These are phyloP conservation scores for Colletotrichum tanaceti DNA, from an alignment of 2,329 filamentous ascomycete species.

Conservation along the genomic window DNA sequence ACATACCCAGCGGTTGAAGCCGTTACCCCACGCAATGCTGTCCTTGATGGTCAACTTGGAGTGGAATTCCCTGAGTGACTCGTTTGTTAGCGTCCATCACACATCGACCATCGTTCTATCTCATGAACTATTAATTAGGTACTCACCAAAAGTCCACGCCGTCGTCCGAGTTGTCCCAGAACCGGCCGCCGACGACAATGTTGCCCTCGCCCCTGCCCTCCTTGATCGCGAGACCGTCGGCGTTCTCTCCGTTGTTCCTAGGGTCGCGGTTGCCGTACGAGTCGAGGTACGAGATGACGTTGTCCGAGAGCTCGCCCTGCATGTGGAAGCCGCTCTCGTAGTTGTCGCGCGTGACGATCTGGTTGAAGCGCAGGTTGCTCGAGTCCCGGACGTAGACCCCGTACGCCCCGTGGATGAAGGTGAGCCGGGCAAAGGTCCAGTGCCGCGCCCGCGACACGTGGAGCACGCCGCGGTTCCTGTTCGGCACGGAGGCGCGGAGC, in stretches of 20 bases:
- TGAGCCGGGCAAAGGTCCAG: slow-evolving; percentile 53
- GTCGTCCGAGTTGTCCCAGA: slow-evolving; percentile 61
- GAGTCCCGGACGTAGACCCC: slow-evolving; percentile 51
- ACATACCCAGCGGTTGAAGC: slow-evolving; percentile 58
- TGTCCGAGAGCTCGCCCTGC: slow-evolving; percentile 44
- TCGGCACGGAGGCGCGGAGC: slow-evolving; percentile 53
- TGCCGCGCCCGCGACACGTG: slow-evolving; percentile 54
- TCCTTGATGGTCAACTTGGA: slow-evolving; percentile 57
- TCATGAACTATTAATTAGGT: too few relatives aligned
- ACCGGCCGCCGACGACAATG: slow-evolving; percentile 52
- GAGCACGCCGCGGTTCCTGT: slow-evolving; percentile 57
- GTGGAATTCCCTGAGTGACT: slow-evolving; percentile 45
- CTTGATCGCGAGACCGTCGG: slow-evolving; percentile 58
- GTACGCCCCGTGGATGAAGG: slow-evolving; percentile 51
- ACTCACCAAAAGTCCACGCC: slow-evolving; percentile 55
- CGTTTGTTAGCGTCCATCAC: neutral
- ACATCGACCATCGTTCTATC: too few relatives aligned
- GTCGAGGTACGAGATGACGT: slow-evolving; percentile 52
- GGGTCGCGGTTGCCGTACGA: slow-evolving; percentile 55
- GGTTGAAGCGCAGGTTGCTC: slow-evolving; percentile 52
- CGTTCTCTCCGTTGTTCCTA: slow-evolving; percentile 59
- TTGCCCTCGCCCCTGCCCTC: slow-evolving; percentile 58
- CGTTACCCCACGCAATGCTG: slow-evolving; percentile 59
- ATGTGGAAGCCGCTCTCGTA: slow-evolving; percentile 54
- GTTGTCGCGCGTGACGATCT: slow-evolving; percentile 51